Percentiles rank a stretch among this genome's conserved stretches.
phyloP scores from a whole-genome alignment of 75 land plant species.

The Adiantum capillusveneris region DNA sequence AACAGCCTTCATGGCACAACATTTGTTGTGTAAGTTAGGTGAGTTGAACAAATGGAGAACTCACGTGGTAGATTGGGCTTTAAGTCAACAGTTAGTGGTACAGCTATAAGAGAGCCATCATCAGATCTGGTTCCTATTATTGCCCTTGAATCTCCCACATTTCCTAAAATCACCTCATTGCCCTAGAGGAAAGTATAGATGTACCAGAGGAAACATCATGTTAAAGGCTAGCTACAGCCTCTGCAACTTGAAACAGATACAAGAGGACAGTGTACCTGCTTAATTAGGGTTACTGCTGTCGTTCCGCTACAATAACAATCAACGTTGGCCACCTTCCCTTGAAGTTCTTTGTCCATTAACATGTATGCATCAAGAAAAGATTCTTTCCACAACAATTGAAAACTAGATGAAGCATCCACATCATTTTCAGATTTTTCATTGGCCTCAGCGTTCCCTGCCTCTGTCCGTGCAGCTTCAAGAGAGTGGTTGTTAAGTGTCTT shows the following conservation, averaged over 20 bases:
- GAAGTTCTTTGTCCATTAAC: constrained; percentile 62
- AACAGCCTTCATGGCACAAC: too few relatives aligned
- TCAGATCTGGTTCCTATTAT: constrained; percentile 63
- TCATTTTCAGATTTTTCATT: too few relatives aligned
- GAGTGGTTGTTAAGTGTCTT: constrained; percentile 2
- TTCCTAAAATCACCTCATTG: constrained; percentile 71
- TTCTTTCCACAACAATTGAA: constrained; percentile 27
- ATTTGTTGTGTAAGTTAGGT: too few relatives aligned
- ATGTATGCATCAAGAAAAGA: constrained; percentile 55
- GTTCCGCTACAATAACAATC: constrained; percentile 78
- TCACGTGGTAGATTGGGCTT: constrained; percentile 88
- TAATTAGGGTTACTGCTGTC: constrained; percentile 70
- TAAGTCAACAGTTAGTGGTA: constrained; percentile 85
- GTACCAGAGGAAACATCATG: too few relatives aligned
- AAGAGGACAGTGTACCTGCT: constrained; percentile 56
- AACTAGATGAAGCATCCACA: too few relatives aligned
- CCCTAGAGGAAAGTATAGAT: constrained; percentile 59
- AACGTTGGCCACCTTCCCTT: constrained; percentile 28
- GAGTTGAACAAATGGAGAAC: not conserved
- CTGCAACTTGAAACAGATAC: too few relatives aligned
- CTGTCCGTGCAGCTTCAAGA: too few relatives aligned
- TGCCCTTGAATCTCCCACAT: constrained; percentile 94
- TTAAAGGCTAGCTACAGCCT: too few relatives aligned
- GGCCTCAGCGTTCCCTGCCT: too few relatives aligned
- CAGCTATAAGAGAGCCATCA: constrained; percentile 43